phyloP scores from a whole-genome alignment of 2,329 filamentous ascomycete species.

The Penicillium sp. region DNA sequence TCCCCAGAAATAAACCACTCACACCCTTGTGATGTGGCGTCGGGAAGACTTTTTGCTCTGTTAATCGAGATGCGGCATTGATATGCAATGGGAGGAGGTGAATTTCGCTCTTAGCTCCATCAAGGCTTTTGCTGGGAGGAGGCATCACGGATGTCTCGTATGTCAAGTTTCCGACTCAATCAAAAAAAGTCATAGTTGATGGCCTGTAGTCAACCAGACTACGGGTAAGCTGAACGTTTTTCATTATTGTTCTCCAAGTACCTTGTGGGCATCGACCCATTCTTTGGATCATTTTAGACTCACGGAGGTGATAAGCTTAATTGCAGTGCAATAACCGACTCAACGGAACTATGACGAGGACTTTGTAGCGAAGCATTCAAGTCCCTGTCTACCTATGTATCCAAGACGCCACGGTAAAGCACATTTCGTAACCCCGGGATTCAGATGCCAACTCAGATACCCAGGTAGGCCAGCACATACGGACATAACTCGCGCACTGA shows the following conservation, averaged over 20 bases:
- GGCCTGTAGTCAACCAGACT: conserved; percentile 8
- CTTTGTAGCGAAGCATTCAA: background rate
- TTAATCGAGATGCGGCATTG: background rate
- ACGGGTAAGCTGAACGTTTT: conserved; percentile 9
- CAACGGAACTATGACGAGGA: background rate
- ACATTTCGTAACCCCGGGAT: conserved; percentile 3
- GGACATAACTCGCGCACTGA: background rate
- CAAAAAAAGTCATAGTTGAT: conserved; percentile 7
- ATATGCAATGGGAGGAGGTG: background rate
- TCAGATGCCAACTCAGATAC: background rate
- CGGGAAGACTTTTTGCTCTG: conserved; percentile 1
- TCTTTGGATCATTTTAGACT: conserved; percentile 11
- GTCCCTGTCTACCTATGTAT: background rate
- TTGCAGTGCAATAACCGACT: background rate
- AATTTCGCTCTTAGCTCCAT: background rate
- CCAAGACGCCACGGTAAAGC: background rate
- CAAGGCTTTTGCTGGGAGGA: background rate
- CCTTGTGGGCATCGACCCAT: conserved; percentile 22
- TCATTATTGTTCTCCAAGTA: conserved; percentile 19
- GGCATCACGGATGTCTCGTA: background rate
- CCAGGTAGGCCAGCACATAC: background rate
- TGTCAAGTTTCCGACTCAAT: conserved; percentile 2
- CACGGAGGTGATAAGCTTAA: conserved; percentile 10
- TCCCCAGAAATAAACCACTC: conserved; percentile 22
- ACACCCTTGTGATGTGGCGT: background rate